Evolutionary conservation across 1,284 basidiomycete genomes (phyloP), one percentile per base, ranked within the genome.

Genomic region (Leucocoprinus gongylophorus): DNA sequence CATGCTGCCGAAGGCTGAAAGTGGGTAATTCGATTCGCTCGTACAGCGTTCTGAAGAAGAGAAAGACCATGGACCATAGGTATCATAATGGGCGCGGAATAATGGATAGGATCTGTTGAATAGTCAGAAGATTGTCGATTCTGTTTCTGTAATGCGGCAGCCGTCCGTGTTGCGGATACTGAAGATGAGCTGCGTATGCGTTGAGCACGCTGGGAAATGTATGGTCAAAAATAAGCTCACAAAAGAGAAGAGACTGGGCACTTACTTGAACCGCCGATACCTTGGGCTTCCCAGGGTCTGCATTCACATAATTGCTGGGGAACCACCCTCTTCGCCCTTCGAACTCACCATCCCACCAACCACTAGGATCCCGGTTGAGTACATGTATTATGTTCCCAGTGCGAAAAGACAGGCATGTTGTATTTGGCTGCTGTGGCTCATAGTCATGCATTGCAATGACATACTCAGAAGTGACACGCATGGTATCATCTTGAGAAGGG

Each of bases 321-420:
- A 98, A 98, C 95, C 95, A 99, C n/a, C 97, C 97, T 60, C 93
- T 73, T 50, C 83, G 71, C 5, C 81, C 85, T 47, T 88, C 86
- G 18, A 97, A 70, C 69, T 98, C 93, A 9, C 97, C 95, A 64
- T 99, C 95, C 95, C 95, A 98, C 97, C 97, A 99, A 0, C 95
- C 97, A 55, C 88, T 91, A 0, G 77, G 58, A 68, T 98, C 94
- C 57, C 85, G 80, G 62, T 91, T 91, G 52, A 91, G 75, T 26
- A 98, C 92, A 55, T 85, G 85, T 55, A 99, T 94, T 48, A 95
- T 78, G 64, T 98, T 89, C 1, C 95, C 95, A 0, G 88, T 85
- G 28, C 79, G 79, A 71, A 99, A 97, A 28, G 85, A 78, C 40
- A 99, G 80, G 69, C 93, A 95, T 17, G 90, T 90, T 17, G 82